Base-by-base conservation (phyloP, 306 rosid species). In the Malus asiatica region DNA sequence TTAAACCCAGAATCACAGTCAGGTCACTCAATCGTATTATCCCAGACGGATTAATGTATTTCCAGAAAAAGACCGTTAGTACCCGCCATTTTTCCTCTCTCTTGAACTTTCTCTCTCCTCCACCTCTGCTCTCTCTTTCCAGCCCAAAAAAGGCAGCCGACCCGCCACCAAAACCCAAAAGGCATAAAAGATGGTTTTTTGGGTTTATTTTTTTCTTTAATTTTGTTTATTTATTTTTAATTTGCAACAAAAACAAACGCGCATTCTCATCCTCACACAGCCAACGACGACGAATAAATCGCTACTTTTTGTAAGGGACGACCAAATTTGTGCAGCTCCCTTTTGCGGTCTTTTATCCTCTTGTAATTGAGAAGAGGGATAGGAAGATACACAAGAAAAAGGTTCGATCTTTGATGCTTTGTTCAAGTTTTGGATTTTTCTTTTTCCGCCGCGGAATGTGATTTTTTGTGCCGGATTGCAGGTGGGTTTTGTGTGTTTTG, bases 381-480 rank as follows among this genome's bases (percentile, higher is more conserved):
- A 20, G 35, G 72, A 22, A 35, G 57, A 45, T 42, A 72, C 38
- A 61, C 66, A 76, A 38, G 55, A 66, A 33, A 27, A 83, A 83
- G 88, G 88, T 83, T 77, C 70, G 72, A 11, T 83, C 29, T 46
- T 51, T 78, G 5, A 44, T 70, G 46, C 51, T 52, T 4, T 55
- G 19, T 19, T 45, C 51, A 52, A 20, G 71, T 30, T 35, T 33
- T 71, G 75, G 51, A 20, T 11, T n/a, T 8, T 57, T 4, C 2
- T 51, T 35, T 2, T 51, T 35, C 55, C 38, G 53, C 19, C 8
- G 8, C 9, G 13, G 30, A 19, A 11, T 57, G 14, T 12, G 63
- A 4, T 48, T 61, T 71, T 51, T 71, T 5, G 29, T 48, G 64
- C 20, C 4, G 16, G 14, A 23, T 71, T 53, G 13, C 46, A 51